phyloP scores from a whole-genome alignment of 345 rosid species.

The Eucalyptus marginata region DNA sequence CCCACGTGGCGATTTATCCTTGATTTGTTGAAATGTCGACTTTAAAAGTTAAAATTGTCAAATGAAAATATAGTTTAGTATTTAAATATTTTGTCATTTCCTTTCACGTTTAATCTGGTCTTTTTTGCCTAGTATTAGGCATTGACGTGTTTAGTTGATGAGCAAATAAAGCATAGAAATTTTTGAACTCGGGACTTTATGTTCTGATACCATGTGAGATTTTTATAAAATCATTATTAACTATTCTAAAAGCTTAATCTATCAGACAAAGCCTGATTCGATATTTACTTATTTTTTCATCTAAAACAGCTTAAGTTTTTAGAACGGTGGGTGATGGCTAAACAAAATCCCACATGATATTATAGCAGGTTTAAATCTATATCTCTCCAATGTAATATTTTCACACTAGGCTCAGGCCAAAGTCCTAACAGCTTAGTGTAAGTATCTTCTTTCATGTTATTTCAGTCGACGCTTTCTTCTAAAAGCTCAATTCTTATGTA shows the following conservation, averaged over 20 bases:
- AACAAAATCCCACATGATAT: too few species aligned
- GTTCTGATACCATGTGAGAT: rapidly evolving
- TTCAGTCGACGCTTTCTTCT: not conserved
- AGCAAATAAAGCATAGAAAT: not conserved
- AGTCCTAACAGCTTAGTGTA: not conserved
- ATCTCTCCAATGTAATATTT: not conserved
- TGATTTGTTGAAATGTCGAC: too few species aligned
- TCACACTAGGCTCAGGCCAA: not conserved
- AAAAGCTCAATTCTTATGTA: not conserved
- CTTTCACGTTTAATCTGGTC: rapidly evolving
- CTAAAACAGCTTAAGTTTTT: too few species aligned
- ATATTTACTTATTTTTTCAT: too few species aligned
- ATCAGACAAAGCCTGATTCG: rapidly evolving
- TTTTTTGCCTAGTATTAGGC: not conserved
- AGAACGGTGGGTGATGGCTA: rapidly evolving
- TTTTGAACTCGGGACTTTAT: not conserved
- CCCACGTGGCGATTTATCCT: not conserved
- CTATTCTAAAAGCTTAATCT: rapidly evolving
- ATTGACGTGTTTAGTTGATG: not conserved
- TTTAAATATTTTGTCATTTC: too few species aligned
- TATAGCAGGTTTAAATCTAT: rapidly evolving
- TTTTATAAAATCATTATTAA: too few species aligned
- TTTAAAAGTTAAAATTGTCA: too few species aligned
- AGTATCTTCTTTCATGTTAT: not conserved
- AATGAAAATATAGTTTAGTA: too few species aligned